Base-by-base conservation (phyloP, 2,329 filamentous ascomycete genomes). In the Aspergillus carbonarius region DNA sequence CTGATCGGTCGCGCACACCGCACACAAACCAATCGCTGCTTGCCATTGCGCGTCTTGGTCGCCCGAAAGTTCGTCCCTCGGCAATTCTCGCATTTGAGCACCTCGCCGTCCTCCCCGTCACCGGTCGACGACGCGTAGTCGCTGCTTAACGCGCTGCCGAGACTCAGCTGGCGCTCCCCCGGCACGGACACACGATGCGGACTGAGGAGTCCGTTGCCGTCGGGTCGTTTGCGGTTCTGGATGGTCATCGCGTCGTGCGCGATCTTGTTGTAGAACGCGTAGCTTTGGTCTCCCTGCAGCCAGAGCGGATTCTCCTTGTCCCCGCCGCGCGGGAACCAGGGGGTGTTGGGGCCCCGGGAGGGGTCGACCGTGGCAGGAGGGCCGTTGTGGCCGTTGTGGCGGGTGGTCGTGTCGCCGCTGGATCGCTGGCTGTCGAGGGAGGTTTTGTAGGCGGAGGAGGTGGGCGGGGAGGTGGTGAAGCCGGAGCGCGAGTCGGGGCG, bases 1-100 rank as follows among this genome's bases (percentile, higher is more conserved):
- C 39, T 59, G 53, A 73, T 63, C 39, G 72, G 63, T 20, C 62
- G 69, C 49, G 69, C 67, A 55, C 81, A 91, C 47, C 78, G 80
- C 35, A 81, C 81, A 71, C 88, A 91, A n/a, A 87, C 79, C 63
- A 90, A 72, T 60, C 79, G 80, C 68, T 85, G 83, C 54, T 77
- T 79, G 42, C 76, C 78, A 7, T 81, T 81, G 27, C 78, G 80
- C 4, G 81, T 75, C 60, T 82, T 84, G 63, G 82, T 85, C 1
- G 83, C 83, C 63, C 84, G 84, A 64, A 91, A 91, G 60, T 86
- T 85, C 18, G 74, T 81, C 1, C 83, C 81, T 4, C 82, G 81
- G 67, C 88, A 91, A 60, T 80, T 81, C 20, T 78, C 75, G 66
- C 88, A 90, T 23, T 73, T 79, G 63, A 84, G 79, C n/a, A 77